Percentiles rank a stretch among this genome's conserved stretches.
Conservation (phyloP, 2,329 filamentous ascomycete species). For the Scleromitrula shiraiana region DNA sequence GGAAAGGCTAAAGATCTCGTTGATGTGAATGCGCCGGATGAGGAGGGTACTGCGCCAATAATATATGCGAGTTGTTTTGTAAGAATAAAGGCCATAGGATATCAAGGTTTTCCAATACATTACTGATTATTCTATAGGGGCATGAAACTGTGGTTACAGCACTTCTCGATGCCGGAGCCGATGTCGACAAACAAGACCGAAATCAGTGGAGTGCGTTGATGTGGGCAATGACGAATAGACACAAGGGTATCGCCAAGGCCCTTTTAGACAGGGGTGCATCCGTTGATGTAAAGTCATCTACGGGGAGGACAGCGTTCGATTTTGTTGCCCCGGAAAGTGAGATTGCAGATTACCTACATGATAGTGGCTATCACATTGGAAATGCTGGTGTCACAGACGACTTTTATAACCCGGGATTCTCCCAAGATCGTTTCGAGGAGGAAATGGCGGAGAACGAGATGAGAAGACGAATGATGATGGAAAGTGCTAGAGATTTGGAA, state of each 20-base stretch:
- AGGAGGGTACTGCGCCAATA: constrained; percentile 90
- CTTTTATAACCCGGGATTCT: constrained; percentile 89
- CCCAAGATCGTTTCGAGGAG: constrained; percentile 90
- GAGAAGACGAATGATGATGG: constrained; percentile 97
- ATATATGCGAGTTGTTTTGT: constrained; percentile 99
- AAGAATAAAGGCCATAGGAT: constrained; percentile 31
- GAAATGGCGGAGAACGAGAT: constrained; percentile 96
- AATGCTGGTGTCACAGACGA: constrained; percentile 75
- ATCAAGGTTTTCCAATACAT: neutral
- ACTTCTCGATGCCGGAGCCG: constrained; percentile 75
- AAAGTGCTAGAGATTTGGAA: constrained; percentile 92
- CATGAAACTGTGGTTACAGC: constrained; percentile 82
- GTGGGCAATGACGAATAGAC: constrained; percentile 99
- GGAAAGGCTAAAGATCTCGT: constrained; percentile 69
- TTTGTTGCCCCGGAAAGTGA: constrained; percentile 94
- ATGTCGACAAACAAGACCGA: constrained; percentile 87
- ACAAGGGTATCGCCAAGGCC: constrained; percentile 91
- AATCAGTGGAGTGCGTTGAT: constrained; percentile 98
- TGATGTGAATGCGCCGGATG: constrained; percentile 80
- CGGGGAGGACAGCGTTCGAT: constrained; percentile 88
- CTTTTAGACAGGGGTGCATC: constrained; percentile 89
- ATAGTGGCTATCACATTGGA: constrained; percentile 87
- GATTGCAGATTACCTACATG: constrained; percentile 89
- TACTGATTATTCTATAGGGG: constrained; percentile 44
- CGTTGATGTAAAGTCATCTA: constrained; percentile 91